Conservation (phyloP, 495 filamentous ascomycete genomes). For the Trichocladium antarcticum region DNA sequence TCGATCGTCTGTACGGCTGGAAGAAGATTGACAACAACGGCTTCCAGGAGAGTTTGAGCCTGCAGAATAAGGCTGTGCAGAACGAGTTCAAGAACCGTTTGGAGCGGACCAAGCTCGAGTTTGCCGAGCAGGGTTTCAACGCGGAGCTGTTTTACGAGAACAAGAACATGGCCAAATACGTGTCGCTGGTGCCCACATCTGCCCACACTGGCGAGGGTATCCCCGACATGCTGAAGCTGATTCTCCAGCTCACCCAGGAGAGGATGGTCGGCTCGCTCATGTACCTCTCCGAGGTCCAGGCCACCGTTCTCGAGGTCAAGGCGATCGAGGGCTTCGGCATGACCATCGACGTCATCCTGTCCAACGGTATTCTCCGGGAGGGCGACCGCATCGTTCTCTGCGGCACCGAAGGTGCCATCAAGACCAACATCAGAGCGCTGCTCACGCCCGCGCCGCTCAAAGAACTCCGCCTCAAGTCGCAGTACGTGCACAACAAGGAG, state of each 20-base stretch:
- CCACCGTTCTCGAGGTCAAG: constrained; percentile 97
- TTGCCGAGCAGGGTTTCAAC: constrained; percentile 96
- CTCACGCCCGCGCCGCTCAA: constrained; percentile 89
- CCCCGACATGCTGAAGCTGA: constrained; percentile 95
- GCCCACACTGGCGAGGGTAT: constrained; percentile 98
- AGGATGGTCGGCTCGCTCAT: constrained; percentile 96
- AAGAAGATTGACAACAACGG: constrained; percentile 97
- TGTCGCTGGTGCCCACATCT: constrained; percentile 92
- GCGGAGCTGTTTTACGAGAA: constrained; percentile 95
- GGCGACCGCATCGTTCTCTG: constrained; percentile 92
- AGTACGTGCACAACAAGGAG: constrained; percentile 98
- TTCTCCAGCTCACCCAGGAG: constrained; percentile 85
- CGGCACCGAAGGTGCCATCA: constrained; percentile 86
- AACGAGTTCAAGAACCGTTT: constrained; percentile 89
- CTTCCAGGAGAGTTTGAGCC: constrained; percentile 78
- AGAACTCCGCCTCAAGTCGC: constrained; percentile 83
- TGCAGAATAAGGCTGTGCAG: constrained; percentile 90
- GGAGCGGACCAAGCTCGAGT: constrained; percentile 82
- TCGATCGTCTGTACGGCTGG: constrained; percentile 98
- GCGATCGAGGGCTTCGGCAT: constrained; percentile 97
- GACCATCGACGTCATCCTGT: constrained; percentile 95
- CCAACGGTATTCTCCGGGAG: constrained; percentile 89
- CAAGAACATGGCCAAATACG: constrained; percentile 85
- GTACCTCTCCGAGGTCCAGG: constrained; percentile 96
- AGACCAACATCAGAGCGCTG: constrained; percentile 92